Base-by-base conservation (phyloP, 805 yeast genomes). In the Lipomyces kockii region DNA sequence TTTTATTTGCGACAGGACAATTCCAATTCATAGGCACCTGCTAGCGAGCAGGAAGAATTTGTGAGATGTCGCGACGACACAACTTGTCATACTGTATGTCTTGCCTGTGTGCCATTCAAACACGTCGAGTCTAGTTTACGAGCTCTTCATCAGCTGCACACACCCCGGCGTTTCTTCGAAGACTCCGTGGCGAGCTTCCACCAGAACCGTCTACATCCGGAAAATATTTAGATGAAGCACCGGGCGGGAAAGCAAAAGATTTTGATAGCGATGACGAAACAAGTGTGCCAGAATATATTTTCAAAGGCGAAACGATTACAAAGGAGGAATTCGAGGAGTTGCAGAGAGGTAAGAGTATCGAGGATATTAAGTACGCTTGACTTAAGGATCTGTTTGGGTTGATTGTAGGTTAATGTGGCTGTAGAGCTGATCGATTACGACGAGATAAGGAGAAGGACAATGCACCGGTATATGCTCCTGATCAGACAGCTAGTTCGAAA, bases 161-260 rank as follows among this genome's bases (percentile, higher is more conserved):
- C n/a, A 66, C 68, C 5, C 71, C 71, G 2, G 53, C 66, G 27
- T 68, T 68, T 43, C 61, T 68, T 29, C 69, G 57, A 37, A 43
- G 65, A 8, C 54, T 68, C 25, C 65, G 61, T 2, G 71, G 69
- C n/a, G 66, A 60, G 51, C 20, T 65, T 14, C 69, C 69, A 12
- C 54, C 63, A 17, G 64, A 60, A 14, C 66, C 69, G 14, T 53
- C 69, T n/a, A 58, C 63, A 3, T 55, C 61, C 25, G 39, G 61
- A 12, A 68, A 65, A 37, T 37, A 55, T 20, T 52, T 20, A 12
- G 55, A 52, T 3, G n/a, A 25, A 29, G 34, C 17, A 22, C 20
- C 55, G 20, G 17, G 7, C 7, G 34, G 7, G 1, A 17, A 25
- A 14, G 37, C 32, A 12, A 34, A 60, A 8, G 62, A 63, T 34